These are phyloP conservation scores for Coemansia sp. DNA, from an alignment of 192 early-diverging fungal genomes.

Conservation along the genomic window DNA sequence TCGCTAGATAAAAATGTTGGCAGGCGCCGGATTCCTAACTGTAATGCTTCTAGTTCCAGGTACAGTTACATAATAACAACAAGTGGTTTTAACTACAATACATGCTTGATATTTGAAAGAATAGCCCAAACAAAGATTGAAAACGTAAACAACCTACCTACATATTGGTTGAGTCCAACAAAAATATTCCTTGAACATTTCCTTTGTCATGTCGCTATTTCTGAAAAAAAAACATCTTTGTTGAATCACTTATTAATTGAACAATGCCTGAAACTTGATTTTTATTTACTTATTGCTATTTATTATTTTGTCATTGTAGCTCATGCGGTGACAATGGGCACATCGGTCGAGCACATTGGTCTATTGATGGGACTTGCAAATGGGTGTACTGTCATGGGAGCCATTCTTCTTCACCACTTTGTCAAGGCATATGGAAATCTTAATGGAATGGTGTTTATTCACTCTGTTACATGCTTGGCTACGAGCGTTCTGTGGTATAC, in stretches of 20 bases:
- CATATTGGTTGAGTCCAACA: not conserved
- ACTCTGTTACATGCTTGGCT: constrained; percentile 23
- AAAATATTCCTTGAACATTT: not conserved
- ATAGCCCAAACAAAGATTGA: not conserved
- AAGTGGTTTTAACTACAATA: not conserved
- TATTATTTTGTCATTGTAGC: constrained; percentile 22
- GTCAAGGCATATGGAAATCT: constrained; percentile 39
- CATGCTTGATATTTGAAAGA: not conserved
- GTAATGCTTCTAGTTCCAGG: constrained; percentile 47
- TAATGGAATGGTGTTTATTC: constrained; percentile 51
- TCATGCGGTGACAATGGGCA: constrained; percentile 41
- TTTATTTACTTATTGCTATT: not conserved
- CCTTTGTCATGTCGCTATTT: too few relatives aligned
- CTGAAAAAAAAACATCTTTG: too few relatives aligned
- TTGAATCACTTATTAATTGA: not conserved
- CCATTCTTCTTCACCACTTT: constrained; percentile 51
- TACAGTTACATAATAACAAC: constrained; percentile 18
- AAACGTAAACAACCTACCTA: not conserved
- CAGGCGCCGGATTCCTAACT: constrained; percentile 46
- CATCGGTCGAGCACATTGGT: constrained; percentile 49
- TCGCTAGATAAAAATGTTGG: constrained; percentile 31
- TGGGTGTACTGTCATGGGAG: constrained; percentile 41
- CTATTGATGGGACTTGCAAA: constrained; percentile 44
- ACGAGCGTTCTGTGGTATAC: constrained; percentile 29
- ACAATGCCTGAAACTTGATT: not conserved